A percentile compares a stretch with the other conserved stretches of the same genome.
Conservation (phyloP, 352 stramenopile species). For the Phytopythium aichiense region DNA sequence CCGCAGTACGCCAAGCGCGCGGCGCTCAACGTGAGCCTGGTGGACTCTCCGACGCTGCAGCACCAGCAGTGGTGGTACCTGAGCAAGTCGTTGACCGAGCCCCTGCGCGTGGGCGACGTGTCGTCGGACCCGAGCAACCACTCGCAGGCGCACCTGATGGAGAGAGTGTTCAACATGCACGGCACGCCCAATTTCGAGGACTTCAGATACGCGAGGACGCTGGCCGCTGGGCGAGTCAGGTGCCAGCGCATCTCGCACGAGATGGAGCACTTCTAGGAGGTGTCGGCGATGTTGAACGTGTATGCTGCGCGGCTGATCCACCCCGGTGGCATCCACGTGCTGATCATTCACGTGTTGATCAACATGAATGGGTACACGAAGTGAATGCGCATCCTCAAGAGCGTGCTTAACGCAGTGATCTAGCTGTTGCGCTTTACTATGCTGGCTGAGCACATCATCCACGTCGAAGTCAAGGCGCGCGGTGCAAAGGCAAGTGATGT, state of each 20-base stretch:
- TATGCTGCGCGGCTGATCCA: slow-evolving; percentile 82
- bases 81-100: slow-evolving; percentile 58
- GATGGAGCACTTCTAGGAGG: slow-evolving; percentile 87
- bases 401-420: slow-evolving; percentile 88
- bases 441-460: slow-evolving; percentile 83
- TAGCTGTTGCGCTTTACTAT: slow-evolving; percentile 89
- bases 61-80: slow-evolving; percentile 30
- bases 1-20: slow-evolving; percentile 74
- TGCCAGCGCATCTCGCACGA: slow-evolving; percentile 75
- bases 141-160: slow-evolving; percentile 89
- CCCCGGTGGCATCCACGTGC: slow-evolving; percentile 84
- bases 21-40: slow-evolving; percentile 83
- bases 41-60: slow-evolving; percentile 66
- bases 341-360: no score
- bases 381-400: slow-evolving; percentile 93
- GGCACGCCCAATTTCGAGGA: slow-evolving; percentile 85
- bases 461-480: slow-evolving; percentile 63
- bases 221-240: slow-evolving; percentile 78
- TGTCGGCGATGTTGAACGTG: slow-evolving; percentile 55
- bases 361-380: slow-evolving; percentile 95
- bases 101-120: slow-evolving; percentile 86
- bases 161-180: slow-evolving; percentile 89
- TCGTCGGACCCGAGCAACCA: slow-evolving; percentile 92
- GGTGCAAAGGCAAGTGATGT: no score
- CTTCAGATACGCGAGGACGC: slow-evolving; percentile 85